These are phyloP conservation scores for Basidiobolus heterosporus DNA, from an alignment of 371 early-diverging fungal genomes.

Conservation along the genomic window DNA sequence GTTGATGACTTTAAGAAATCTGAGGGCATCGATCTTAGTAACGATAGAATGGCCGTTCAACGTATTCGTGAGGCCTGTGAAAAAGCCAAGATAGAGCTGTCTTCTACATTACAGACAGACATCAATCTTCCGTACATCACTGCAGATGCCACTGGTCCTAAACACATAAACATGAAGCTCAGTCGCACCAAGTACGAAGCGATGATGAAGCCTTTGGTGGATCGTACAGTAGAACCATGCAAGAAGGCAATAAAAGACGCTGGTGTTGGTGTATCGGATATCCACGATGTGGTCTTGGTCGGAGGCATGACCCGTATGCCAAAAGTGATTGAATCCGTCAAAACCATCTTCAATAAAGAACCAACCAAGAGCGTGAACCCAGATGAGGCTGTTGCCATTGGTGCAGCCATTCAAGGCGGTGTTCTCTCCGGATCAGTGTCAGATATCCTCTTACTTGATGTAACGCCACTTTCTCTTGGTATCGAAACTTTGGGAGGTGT, in stretches of 20 bases:
- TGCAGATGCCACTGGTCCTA: slow-evolving; percentile 81
- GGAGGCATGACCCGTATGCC: slow-evolving; percentile 99
- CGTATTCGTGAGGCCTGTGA: slow-evolving; percentile 95
- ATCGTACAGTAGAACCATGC: slow-evolving; percentile 86
- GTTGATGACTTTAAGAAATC: slow-evolving; percentile 79
- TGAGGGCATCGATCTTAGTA: slow-evolving; percentile 48
- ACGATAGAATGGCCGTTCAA: slow-evolving; percentile 82
- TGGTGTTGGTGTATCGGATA: slow-evolving; percentile 53
- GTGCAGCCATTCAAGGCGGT: slow-evolving; percentile 98
- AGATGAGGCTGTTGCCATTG: slow-evolving; percentile 98
- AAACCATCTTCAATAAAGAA: slow-evolving; percentile 73
- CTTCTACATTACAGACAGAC: slow-evolving; percentile 78
- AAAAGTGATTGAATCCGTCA: slow-evolving; percentile 88
- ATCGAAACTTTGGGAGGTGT: slow-evolving; percentile 95
- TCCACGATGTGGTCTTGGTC: slow-evolving; percentile 95
- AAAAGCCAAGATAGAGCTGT: slow-evolving; percentile 96
- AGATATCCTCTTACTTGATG: slow-evolving; percentile 91
- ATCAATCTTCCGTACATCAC: slow-evolving; percentile 93
- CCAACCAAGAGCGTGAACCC: slow-evolving; percentile 94
- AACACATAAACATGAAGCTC: slow-evolving; percentile 87
- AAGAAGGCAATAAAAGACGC: slow-evolving; percentile 96
- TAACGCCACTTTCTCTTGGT: slow-evolving; percentile 95
- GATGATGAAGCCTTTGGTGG: slow-evolving; percentile 62
- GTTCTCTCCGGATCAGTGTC: slow-evolving; percentile 90
- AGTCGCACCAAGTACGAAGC: slow-evolving; percentile 85